phyloP scores from a whole-genome alignment of 192 early-diverging fungal species.

The Paraglomus occultum region DNA sequence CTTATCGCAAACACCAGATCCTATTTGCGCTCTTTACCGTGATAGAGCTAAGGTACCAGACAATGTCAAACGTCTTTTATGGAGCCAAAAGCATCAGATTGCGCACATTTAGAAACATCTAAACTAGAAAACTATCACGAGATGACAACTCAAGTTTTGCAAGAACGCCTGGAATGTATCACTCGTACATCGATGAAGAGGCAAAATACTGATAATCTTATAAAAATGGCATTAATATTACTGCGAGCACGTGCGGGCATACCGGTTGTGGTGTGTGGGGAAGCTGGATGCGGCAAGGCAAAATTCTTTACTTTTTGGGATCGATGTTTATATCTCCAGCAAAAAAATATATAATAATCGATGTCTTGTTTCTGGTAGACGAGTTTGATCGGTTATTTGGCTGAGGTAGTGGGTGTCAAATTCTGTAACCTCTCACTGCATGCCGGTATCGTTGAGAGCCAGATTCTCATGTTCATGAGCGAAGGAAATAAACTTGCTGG shows the following conservation, averaged over 20 bases:
- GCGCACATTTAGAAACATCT: neutral
- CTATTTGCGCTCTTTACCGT: conserved; percentile 25
- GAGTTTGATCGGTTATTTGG: conserved; percentile 23
- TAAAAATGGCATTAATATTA: conserved; percentile 31
- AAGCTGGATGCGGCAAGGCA: conserved; percentile 31
- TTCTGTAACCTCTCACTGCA: conserved; percentile 10
- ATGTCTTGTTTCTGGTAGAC: conserved; percentile 7
- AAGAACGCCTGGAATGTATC: conserved; percentile 7
- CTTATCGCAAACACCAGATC: conserved; percentile 28
- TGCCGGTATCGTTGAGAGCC: conserved; percentile 22
- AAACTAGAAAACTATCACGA: conserved; percentile 11
- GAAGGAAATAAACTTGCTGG: conserved; percentile 14
- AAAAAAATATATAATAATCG: neutral
- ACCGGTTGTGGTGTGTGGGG: conserved; percentile 26
- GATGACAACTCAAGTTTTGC: conserved; percentile 1
- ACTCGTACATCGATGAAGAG: conserved; percentile 11
- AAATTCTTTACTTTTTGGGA: neutral
- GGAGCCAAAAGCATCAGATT: conserved; percentile 11
- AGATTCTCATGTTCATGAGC: conserved; percentile 10
- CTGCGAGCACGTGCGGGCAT: conserved; percentile 24
- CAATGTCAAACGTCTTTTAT: conserved; percentile 5
- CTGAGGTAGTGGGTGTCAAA: conserved; percentile 20
- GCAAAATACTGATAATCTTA: conserved; percentile 14
- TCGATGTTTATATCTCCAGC: too few species aligned
- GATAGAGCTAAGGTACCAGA: conserved; percentile 3